Conservation (phyloP, 257 asterid genomes). For the Nicotiana benthamiana region DNA sequence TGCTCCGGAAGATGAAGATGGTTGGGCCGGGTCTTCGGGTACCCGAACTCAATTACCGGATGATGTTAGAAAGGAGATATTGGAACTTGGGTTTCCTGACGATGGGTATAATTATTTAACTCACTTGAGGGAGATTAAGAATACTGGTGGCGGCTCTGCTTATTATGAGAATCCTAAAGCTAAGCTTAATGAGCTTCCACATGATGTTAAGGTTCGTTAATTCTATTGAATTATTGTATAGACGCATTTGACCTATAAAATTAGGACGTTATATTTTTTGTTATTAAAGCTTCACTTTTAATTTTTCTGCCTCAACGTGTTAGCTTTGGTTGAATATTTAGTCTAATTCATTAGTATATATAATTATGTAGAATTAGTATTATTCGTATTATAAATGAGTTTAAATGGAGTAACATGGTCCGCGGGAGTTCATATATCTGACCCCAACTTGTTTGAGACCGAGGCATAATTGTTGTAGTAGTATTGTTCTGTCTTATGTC, state of each 20-base stretch:
- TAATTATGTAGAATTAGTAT: not conserved
- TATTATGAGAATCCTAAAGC: conserved; percentile 80
- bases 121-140: conserved; percentile 81
- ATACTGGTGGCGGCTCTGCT: conserved; percentile 78
- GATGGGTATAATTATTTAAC: conserved; percentile 84
- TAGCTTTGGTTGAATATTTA: not conserved
- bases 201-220: conserved; percentile 68
- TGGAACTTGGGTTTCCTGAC: conserved; percentile 91
- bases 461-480: not conserved
- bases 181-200: conserved; percentile 34
- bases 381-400: not conserved
- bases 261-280: not conserved
- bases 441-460: not conserved
- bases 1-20: conserved; percentile 46
- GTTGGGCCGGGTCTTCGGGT: conserved; percentile 6
- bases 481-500: not conserved
- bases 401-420: not conserved
- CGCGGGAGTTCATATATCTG: not conserved
- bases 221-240: not conserved
- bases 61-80: conserved; percentile 62
- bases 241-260: not conserved
- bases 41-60: conserved; percentile 41
- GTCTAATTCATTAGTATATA: too few relatives aligned
- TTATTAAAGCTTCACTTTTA: not conserved
- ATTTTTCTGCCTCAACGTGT: not conserved